These are phyloP conservation scores for Caryopteris hybrid DNA, from an alignment of 305 asterid genomes.

Conservation along the genomic window DNA sequence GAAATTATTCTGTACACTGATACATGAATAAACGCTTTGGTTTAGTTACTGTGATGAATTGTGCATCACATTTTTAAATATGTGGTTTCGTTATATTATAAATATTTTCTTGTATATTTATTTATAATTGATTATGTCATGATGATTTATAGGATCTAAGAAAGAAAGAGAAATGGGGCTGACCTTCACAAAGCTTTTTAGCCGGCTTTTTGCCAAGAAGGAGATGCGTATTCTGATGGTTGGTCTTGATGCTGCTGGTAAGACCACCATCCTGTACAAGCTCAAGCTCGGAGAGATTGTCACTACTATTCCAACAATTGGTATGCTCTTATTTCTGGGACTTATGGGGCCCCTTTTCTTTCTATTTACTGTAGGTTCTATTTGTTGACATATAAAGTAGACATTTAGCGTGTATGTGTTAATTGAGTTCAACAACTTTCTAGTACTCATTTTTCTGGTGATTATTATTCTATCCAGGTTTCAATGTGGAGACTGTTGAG, in stretches of 20 bases:
- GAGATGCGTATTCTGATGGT: slow-evolving; percentile 96
- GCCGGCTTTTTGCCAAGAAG: slow-evolving; percentile 88
- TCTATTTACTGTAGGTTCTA: background rate
- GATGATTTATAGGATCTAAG: slow-evolving; percentile 25
- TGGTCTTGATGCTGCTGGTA: slow-evolving; percentile 98
- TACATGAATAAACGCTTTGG: background rate
- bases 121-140: background rate
- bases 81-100: background rate
- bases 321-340: slow-evolving; percentile 38
- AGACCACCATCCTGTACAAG: slow-evolving; percentile 94
- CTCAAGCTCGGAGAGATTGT: slow-evolving; percentile 95
- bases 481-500: slow-evolving; percentile 75
- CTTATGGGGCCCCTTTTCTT: background rate
- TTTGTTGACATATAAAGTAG: background rate
- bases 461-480: slow-evolving; percentile 39
- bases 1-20: background rate
- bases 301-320: slow-evolving; percentile 89
- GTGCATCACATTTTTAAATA: background rate
- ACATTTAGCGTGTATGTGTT: background rate
- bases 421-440: too few species aligned
- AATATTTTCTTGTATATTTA: background rate
- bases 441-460: background rate
- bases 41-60: background rate
- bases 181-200: slow-evolving; percentile 76
- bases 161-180: slow-evolving; percentile 57